These are phyloP conservation scores for Musa schizocarpa DNA, from an alignment of 176 grass and related monocot genomes.

Conservation along the genomic window DNA sequence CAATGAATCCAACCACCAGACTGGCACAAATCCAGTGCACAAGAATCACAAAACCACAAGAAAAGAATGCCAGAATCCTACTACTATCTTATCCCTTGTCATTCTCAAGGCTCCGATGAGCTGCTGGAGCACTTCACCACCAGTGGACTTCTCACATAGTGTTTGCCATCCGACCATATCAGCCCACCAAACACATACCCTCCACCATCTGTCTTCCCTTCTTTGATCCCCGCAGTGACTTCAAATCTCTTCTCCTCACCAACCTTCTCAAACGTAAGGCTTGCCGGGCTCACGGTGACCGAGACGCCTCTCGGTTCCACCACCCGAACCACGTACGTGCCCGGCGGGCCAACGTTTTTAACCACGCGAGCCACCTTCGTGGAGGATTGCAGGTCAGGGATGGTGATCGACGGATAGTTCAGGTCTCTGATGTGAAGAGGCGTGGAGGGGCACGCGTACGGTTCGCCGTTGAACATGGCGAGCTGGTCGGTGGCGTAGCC, in stretches of 20 bases:
- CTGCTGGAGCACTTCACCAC: not conserved
- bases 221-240: not conserved
- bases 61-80: not conserved
- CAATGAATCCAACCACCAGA: not conserved
- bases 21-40: not conserved
- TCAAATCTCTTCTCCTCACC: conserved; percentile 1
- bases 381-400: not conserved
- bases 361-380: not conserved
- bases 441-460: not conserved
- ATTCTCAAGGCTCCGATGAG: not conserved
- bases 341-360: conserved; percentile 12
- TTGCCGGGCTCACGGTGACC: not conserved
- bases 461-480: not conserved
- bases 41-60: not conserved
- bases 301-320: not conserved
- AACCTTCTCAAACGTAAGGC: not conserved
- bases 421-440: not conserved
- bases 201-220: not conserved
- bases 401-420: conserved; percentile 16
- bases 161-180: conserved; percentile 12
- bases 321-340: not conserved
- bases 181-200: conserved; percentile 8
- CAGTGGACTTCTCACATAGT: conserved; percentile 5
- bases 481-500: not conserved
- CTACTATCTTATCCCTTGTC: not conserved